Percentiles rank a stretch among this genome's conserved stretches.
These are phyloP conservation scores for Hyphopichia fennica DNA, from an alignment of 1,139 yeast species.

Conservation along the genomic window DNA sequence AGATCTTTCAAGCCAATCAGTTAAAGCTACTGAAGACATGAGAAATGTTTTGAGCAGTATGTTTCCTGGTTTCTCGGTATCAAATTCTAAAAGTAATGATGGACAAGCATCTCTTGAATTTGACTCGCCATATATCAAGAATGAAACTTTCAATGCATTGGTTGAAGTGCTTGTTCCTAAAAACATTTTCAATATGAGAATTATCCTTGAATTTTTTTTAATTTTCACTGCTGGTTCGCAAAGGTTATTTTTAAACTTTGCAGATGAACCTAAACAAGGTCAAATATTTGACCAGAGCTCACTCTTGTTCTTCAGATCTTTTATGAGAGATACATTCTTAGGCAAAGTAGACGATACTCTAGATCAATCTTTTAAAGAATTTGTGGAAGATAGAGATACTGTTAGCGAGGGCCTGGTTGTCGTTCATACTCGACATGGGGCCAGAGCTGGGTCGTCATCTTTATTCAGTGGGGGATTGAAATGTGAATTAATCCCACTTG, in stretches of 20 bases:
- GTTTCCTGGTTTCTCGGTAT: conserved; percentile 60
- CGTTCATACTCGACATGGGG: neutral
- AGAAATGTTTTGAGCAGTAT: conserved; percentile 51
- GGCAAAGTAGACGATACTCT: conserved; percentile 64
- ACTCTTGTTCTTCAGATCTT: conserved; percentile 58
- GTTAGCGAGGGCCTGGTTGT: conserved; percentile 3
- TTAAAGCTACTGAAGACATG: conserved; percentile 44
- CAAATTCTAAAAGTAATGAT: conserved; percentile 19
- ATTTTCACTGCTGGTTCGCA: conserved; percentile 55
- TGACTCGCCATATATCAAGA: conserved; percentile 56
- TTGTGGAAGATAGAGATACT: conserved; percentile 22
- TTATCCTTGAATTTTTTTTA: conserved; percentile 62
- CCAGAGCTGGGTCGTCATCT: neutral
- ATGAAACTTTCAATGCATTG: conserved; percentile 51
- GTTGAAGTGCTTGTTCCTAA: conserved; percentile 73
- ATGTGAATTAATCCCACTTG: conserved; percentile 3
- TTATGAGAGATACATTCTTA: conserved; percentile 64
- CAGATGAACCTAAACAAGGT: conserved; percentile 7
- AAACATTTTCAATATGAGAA: conserved; percentile 79
- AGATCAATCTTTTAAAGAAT: conserved; percentile 30
- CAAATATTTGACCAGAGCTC: conserved; percentile 19
- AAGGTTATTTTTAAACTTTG: conserved; percentile 21
- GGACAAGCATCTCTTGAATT: conserved; percentile 10
- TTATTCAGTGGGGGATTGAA: conserved; percentile 1
- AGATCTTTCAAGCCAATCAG: conserved; percentile 37